phyloP scores from a whole-genome alignment of 2,329 filamentous ascomycete species.

The Fusarium caatingaense region DNA sequence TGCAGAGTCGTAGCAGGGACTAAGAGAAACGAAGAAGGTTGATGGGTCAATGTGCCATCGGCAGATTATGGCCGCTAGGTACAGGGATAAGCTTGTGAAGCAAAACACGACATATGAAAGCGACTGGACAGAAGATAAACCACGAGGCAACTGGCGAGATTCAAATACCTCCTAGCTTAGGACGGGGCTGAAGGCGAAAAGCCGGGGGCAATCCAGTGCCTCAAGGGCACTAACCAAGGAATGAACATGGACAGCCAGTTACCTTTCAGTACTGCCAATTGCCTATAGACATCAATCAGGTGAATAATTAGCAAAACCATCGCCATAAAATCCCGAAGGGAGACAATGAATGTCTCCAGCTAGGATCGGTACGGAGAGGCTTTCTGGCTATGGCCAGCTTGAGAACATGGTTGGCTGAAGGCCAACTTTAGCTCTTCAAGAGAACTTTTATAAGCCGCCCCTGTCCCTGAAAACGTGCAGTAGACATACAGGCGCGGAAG shows the following conservation, averaged over 20 bases:
- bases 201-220: constrained; percentile 19
- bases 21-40: constrained; percentile 13
- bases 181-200: constrained; percentile 29
- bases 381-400: constrained; percentile 6
- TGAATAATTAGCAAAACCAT: constrained; percentile 16
- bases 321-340: constrained; percentile 18
- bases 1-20: constrained; percentile 16
- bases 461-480: constrained; percentile 21
- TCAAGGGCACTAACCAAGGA: constrained; percentile 19
- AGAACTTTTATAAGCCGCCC: constrained; percentile 19
- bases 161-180: constrained; percentile 22
- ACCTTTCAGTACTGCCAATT: constrained; percentile 7
- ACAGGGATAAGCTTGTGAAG: constrained; percentile 40
- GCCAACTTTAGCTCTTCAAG: constrained; percentile 8
- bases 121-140: constrained; percentile 29
- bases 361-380: constrained; percentile 22
- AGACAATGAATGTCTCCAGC: constrained; percentile 16
- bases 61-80: constrained; percentile 10
- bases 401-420: constrained; percentile 27
- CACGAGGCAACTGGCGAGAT: constrained; percentile 18
- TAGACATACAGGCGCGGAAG: not conserved
- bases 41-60: constrained; percentile 34
- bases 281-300: constrained; percentile 12
- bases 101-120: constrained; percentile 32
- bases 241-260: constrained; percentile 22